phyloP scores from a whole-genome alignment of 345 rosid genomes.

The Ceriops decandra region DNA sequence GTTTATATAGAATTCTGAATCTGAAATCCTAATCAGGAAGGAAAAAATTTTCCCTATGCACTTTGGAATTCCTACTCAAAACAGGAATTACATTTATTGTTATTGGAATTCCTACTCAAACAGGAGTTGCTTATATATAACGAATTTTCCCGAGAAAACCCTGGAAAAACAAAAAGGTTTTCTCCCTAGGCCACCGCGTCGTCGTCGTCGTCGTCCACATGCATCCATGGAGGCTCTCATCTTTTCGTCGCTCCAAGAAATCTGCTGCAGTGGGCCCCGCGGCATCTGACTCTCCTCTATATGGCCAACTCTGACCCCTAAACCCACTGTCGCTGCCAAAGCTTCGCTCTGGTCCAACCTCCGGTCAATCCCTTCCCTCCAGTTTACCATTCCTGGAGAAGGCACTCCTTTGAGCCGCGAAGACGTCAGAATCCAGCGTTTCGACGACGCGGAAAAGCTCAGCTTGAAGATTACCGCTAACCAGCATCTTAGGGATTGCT shows the following conservation, averaged over 20 bases:
- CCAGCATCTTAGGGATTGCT: constrained; percentile 58
- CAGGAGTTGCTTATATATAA: no score
- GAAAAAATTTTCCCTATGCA: no score
- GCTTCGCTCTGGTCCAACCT: constrained; percentile 52
- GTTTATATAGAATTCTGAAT: no score
- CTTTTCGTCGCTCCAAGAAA: constrained; percentile 58
- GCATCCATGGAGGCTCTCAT: constrained; percentile 50
- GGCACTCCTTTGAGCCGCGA: constrained; percentile 23
- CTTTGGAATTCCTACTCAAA: no score
- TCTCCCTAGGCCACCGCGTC: not conserved
- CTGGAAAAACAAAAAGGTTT: no score
- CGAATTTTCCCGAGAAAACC: no score
- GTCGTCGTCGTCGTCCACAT: not conserved
- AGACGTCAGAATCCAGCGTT: constrained; percentile 39
- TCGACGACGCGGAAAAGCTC: constrained; percentile 50
- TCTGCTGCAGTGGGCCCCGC: constrained; percentile 47
- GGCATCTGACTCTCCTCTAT: constrained; percentile 35
- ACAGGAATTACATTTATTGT: no score
- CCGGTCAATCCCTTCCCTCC: constrained; percentile 49
- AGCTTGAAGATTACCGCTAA: constrained; percentile 46
- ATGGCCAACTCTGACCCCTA: constrained; percentile 9
- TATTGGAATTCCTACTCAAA: no score
- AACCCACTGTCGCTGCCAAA: constrained; percentile 29
- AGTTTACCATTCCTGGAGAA: constrained; percentile 27
- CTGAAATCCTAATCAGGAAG: no score